A percentile compares a stretch with the other conserved stretches of the same genome.
These are phyloP conservation scores for Ogataea degrootiae DNA, from an alignment of 805 yeast genomes.

Conservation along the genomic window DNA sequence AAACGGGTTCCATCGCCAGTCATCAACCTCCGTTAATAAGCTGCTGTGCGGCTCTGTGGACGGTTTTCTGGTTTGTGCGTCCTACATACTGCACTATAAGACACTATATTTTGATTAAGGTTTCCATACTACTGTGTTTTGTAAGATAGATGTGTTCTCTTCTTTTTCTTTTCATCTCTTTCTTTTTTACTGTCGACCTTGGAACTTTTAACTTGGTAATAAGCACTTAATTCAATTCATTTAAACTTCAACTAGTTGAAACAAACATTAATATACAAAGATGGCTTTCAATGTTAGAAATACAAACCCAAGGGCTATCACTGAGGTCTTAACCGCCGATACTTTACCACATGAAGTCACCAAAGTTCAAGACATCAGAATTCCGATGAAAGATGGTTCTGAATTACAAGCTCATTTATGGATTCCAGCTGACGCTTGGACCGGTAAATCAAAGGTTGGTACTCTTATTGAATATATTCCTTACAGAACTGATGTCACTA, in stretches of 20 bases:
- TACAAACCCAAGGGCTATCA: constrained; percentile 19
- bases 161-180: too few species aligned
- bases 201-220: too few species aligned
- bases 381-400: constrained; percentile 37
- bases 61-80: too few species aligned
- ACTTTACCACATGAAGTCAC: constrained; percentile 27
- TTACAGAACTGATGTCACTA: constrained; percentile 41
- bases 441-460: constrained; percentile 29
- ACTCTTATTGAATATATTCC: constrained; percentile 42
- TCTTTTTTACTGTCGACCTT: too few species aligned
- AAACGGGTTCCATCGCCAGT: too few species aligned
- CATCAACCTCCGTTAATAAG: too few species aligned
- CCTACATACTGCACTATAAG: too few species aligned
- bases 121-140: too few species aligned
- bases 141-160: too few species aligned
- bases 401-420: constrained; percentile 38
- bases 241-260: background rate
- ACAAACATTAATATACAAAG: background rate
- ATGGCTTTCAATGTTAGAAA: constrained; percentile 42
- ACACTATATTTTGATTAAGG: too few species aligned
- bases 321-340: constrained; percentile 14
- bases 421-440: constrained; percentile 36
- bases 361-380: constrained; percentile 33
- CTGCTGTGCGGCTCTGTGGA: too few species aligned
- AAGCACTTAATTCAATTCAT: background rate